These are phyloP conservation scores for Lenwebbia sp. DNA, from an alignment of 345 rosid species.

Conservation along the genomic window DNA sequence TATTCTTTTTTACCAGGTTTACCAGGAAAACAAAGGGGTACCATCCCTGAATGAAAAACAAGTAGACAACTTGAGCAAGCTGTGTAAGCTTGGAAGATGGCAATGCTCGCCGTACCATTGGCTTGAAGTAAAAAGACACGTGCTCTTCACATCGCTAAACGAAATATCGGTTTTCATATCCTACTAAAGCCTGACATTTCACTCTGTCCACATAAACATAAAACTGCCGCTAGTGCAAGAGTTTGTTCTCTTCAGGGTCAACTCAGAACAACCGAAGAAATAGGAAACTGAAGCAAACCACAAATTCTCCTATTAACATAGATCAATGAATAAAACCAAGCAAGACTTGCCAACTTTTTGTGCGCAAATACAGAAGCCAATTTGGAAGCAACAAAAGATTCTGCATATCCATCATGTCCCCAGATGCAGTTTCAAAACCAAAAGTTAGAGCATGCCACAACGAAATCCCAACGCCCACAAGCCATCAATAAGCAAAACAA, in stretches of 20 bases:
- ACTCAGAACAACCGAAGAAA: not conserved
- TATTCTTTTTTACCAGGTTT: not conserved
- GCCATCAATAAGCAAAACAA: not conserved
- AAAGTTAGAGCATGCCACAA: not conserved
- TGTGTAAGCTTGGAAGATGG: not conserved
- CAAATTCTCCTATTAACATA: not conserved
- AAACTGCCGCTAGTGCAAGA: not conserved
- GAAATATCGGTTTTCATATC: not conserved
- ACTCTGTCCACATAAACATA: not conserved
- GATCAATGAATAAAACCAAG: not conserved
- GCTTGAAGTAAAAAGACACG: not conserved
- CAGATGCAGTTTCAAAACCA: not conserved
- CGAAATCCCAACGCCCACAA: constrained; percentile 1
- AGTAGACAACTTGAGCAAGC: not conserved
- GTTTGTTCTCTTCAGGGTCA: not conserved
- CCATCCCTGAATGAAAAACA: not conserved
- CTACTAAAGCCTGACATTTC: not conserved
- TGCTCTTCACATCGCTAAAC: not conserved
- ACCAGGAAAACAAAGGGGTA: not conserved
- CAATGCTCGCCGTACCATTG: not conserved
- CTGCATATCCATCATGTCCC: not conserved
- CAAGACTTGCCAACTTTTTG: not conserved
- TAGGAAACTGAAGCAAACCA: not conserved
- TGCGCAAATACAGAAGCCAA: not conserved
- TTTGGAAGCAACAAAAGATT: not conserved